Base-by-base conservation (phyloP, 768 basidiomycete species). In the Rhizopogon roseolus region DNA sequence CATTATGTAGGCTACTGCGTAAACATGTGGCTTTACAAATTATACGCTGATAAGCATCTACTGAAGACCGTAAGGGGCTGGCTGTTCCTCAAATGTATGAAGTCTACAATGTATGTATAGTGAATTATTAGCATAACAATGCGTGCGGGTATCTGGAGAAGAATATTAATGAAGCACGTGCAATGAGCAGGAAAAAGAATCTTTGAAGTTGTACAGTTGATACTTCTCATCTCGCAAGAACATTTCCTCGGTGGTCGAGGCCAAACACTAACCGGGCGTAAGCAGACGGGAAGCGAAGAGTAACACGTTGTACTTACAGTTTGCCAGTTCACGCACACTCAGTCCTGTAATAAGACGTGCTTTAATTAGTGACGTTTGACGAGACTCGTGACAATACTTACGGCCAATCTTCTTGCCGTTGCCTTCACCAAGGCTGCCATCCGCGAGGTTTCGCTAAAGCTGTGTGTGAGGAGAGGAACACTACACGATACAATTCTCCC, bases 371-470 rank as follows among this genome's bases (percentile, higher is more conserved):
- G 16, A 45, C 32, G 19, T 36, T 14, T 14, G 10, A 10, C 16
- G 13, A 42, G 48, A 27, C 48, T 39, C 49, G 54, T 22, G 2
- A n/a, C 34, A 38, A 10, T 41, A 74, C 77, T 72, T 63, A 77
- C 79, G 67, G 34, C 77, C 77, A 45, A 84, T 73, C 69, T 83
- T 85, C 69, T 79, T 76, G 16, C 77, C 83, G 3, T 62, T 69
- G 9, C 84, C 83, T 69, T 86, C 85, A 5, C 85, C 84, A 38
- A 86, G 71, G 55, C 76, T 76, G 8, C 81, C 80, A 62, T 85
- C 82, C 7, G 84, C 81, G 10, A 85, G 73, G 28, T 66, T 70
- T 76, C 79, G 49, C 38, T 46, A 51, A 34, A 40, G 16, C 14
- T 55, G 32, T 57, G 54, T 17, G 4, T 43, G 6, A 19, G 19